phyloP scores from a whole-genome alignment of 352 stramenopile genomes.

The Phytophthora foliorum region DNA sequence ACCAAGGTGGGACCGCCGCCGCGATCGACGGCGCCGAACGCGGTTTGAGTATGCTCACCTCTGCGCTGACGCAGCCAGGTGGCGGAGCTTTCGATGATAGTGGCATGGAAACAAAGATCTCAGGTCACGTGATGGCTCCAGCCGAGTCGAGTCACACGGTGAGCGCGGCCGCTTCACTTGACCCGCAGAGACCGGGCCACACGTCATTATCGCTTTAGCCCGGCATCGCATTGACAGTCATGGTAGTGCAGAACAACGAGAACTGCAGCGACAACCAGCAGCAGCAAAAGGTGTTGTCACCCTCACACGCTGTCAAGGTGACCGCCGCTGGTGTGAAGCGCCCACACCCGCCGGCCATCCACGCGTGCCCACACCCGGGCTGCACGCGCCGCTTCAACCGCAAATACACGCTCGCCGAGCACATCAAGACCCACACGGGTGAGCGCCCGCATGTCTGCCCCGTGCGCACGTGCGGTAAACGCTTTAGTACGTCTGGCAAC shows the following conservation, averaged over 20 bases:
- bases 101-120: conserved; percentile 33
- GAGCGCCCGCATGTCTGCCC: conserved; percentile 53
- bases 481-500: conserved; percentile 64
- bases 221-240: conserved; percentile 11
- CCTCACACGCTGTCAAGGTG: conserved; percentile 2
- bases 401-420: conserved; percentile 77
- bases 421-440: conserved; percentile 83
- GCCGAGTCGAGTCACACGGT: conserved; percentile 37
- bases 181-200: conserved; percentile 7
- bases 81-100: conserved; percentile 20
- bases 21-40: not conserved
- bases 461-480: conserved; percentile 47
- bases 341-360: not conserved
- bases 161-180: conserved; percentile 23
- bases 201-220: conserved; percentile 36
- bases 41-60: not conserved
- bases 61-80: conserved; percentile 5
- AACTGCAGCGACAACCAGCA: conserved; percentile 3
- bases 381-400: conserved; percentile 68
- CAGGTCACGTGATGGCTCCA: conserved; percentile 39
- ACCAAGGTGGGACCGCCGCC: conserved; percentile 25
- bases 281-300: conserved; percentile 14
- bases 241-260: conserved; percentile 19
- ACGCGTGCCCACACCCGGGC: conserved; percentile 25
- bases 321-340: conserved; percentile 19